Evolutionary conservation across 768 basidiomycete species (phyloP).

Genomic region (Leccinum obscurum): DNA sequence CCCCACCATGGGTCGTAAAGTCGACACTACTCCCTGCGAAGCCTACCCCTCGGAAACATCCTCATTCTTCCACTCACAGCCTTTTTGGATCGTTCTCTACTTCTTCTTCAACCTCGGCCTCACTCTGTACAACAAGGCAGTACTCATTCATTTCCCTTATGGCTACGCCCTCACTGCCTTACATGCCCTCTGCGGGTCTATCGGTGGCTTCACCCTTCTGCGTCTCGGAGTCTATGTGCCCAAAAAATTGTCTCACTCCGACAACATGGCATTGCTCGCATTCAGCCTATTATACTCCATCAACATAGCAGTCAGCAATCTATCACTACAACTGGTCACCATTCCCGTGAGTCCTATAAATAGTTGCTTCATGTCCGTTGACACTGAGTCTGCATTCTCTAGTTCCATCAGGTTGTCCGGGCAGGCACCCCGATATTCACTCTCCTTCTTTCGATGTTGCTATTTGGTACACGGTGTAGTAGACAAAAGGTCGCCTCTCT

Average conservation of each 20-base stretch:
- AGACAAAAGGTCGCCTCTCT: conserved; percentile 68
- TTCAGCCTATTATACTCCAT: conserved; percentile 92
- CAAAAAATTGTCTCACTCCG: conserved; percentile 47
- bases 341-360: conserved; percentile 64
- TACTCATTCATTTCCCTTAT: conserved; percentile 91
- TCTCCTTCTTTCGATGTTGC: conserved; percentile 67
- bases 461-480: conserved; percentile 64
- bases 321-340: conserved; percentile 85
- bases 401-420: conserved; percentile 98
- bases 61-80: conserved; percentile 31
- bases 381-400: background rate
- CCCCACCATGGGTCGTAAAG: conserved; percentile 1
- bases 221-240: conserved; percentile 58
- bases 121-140: conserved; percentile 93
- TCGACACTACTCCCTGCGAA: background rate
- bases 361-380: background rate
- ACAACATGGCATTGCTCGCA: conserved; percentile 64
- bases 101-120: conserved; percentile 89
- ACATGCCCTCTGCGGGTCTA: conserved; percentile 82
- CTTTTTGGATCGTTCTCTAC: conserved; percentile 76
- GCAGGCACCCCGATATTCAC: conserved; percentile 93
- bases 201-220: conserved; percentile 74
- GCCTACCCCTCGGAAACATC: conserved; percentile 11
- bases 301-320: conserved; percentile 94
- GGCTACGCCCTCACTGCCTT: conserved; percentile 94